Conservation (phyloP, 2,329 filamentous ascomycete species). For the Zalaria sp. region DNA sequence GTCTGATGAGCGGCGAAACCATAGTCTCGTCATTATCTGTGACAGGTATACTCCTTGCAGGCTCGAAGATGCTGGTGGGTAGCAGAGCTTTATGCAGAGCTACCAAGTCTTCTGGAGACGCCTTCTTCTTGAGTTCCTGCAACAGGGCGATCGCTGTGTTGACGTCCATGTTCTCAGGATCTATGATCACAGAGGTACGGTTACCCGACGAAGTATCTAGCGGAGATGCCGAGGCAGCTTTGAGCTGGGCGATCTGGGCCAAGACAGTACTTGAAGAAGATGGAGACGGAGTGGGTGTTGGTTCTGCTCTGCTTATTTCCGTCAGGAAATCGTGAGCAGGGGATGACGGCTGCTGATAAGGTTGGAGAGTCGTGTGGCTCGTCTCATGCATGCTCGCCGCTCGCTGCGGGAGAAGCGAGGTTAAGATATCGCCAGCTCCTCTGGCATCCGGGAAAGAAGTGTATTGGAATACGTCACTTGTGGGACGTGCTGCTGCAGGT, state of each 20-base stretch:
- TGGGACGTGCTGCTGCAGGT: neutral
- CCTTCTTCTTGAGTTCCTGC: constrained; percentile 33
- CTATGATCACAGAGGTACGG: constrained; percentile 1
- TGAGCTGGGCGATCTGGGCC: neutral
- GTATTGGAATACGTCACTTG: neutral
- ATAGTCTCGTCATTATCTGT: constrained; percentile 1
- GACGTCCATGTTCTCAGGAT: constrained; percentile 21
- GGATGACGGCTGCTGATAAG: neutral
- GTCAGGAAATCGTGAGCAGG: neutral
- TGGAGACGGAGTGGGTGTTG: neutral
- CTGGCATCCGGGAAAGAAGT: neutral
- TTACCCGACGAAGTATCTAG: neutral
- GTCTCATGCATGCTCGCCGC: neutral
- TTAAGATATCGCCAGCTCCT: neutral
- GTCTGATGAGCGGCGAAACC: constrained; percentile 14
- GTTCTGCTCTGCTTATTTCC: neutral
- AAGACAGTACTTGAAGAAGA: neutral
- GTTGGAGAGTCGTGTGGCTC: neutral
- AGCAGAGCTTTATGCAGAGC: constrained; percentile 23
- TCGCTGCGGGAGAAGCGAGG: neutral
- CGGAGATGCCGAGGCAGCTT: neutral
- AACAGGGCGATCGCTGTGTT: constrained; percentile 30
- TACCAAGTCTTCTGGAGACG: constrained; percentile 32
- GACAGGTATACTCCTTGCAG: constrained; percentile 3
- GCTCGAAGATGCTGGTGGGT: constrained; percentile 15